Percentiles rank a stretch among this genome's conserved stretches.
Conservation (phyloP, 306 rosid species). For the Echinosophora koreensis region DNA sequence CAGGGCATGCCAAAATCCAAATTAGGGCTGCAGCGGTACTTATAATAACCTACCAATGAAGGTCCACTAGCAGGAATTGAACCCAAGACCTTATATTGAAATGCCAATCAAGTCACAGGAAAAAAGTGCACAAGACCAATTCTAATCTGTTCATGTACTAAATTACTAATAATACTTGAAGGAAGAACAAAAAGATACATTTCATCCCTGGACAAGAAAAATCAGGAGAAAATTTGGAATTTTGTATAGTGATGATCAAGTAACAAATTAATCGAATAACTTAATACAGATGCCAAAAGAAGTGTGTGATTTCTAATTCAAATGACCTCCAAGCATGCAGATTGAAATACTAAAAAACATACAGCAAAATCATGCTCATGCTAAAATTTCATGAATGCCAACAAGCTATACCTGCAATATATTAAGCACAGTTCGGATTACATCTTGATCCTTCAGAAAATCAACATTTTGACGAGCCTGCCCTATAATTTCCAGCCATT, state of each 20-base stretch:
- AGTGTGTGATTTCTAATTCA: not conserved
- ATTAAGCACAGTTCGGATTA: slow-evolving; percentile 90
- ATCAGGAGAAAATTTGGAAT: not conserved
- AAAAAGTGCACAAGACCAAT: not conserved
- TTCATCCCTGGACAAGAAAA: not conserved
- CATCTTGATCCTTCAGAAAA: slow-evolving; percentile 87
- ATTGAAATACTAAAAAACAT: slow-evolving; percentile 15
- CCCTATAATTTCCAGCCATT: slow-evolving; percentile 94
- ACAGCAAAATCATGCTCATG: not conserved
- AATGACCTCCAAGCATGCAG: not conserved
- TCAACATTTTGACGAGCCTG: slow-evolving; percentile 93
- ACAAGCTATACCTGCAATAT: slow-evolving; percentile 76
- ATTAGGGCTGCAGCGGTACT: not conserved
- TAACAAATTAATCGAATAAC: slow-evolving; percentile 1
- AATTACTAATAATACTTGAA: not conserved
- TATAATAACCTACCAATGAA: not conserved
- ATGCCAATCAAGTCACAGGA: not conserved
- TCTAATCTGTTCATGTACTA: slow-evolving; percentile 12
- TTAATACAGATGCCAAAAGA: not conserved
- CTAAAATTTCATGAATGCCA: not conserved
- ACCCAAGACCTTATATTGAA: not conserved
- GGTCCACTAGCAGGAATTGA: not conserved
- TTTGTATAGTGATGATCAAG: slow-evolving; percentile 12
- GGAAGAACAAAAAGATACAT: not conserved
- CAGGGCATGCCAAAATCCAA: not conserved